Evolutionary conservation across 2,329 filamentous ascomycete species (phyloP).

Genomic region (Ceratocystis smalleyi): DNA sequence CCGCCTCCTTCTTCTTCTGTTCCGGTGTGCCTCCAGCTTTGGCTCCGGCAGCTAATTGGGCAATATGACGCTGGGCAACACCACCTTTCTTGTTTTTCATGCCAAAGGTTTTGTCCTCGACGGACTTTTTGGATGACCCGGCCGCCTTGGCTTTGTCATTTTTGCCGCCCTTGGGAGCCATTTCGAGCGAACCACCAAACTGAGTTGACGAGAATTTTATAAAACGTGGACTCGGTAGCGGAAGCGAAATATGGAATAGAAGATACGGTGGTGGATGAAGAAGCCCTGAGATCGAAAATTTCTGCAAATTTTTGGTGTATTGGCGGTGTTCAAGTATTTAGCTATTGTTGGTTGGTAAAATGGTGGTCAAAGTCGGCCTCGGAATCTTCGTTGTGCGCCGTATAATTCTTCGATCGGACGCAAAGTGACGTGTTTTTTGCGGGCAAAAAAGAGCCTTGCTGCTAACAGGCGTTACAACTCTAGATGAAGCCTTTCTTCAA

Average conservation of each 20-base stretch:
- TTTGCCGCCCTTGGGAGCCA: constrained; percentile 52
- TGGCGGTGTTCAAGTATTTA: constrained; percentile 2
- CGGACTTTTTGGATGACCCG: constrained; percentile 48
- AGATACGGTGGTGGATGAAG: neutral
- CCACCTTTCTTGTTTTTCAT: constrained; percentile 99
- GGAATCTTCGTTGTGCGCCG: constrained; percentile 1
- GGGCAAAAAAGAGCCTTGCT: constrained; percentile 6
- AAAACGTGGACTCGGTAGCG: too few species aligned
- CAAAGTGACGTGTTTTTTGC: constrained; percentile 10
- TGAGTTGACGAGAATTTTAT: neutral
- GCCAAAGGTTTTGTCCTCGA: constrained; percentile 94
- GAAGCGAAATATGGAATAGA: too few species aligned
- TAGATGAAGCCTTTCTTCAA: constrained; percentile 1
- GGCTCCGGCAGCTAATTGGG: constrained; percentile 60
- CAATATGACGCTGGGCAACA: constrained; percentile 78
- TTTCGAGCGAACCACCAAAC: constrained; percentile 29
- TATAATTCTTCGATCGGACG: neutral
- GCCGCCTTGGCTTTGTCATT: constrained; percentile 33
- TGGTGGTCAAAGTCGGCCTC: neutral
- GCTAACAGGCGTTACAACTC: constrained; percentile 1
- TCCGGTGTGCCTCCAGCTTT: constrained; percentile 66
- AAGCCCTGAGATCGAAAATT: neutral
- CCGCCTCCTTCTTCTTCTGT: constrained; percentile 63
- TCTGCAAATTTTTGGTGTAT: neutral
- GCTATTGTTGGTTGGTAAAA: constrained; percentile 14